A percentile compares a stretch with the other conserved stretches of the same genome.
phyloP scores from a whole-genome alignment of 441 rosid genomes.

The Lepidium campestre region DNA sequence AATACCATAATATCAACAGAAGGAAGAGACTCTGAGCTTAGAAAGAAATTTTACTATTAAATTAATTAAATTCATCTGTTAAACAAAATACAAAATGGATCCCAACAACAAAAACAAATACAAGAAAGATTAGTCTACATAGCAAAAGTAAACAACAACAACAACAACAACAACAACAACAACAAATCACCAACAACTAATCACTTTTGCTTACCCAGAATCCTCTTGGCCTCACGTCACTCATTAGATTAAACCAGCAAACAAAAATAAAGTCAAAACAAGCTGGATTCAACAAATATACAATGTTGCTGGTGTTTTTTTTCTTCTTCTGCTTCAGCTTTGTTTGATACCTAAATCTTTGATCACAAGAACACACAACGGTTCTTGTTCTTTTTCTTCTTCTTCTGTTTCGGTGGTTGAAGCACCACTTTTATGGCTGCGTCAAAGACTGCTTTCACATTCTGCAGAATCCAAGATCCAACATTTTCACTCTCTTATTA shows the following conservation, averaged over 20 bases:
- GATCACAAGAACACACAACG: constrained; percentile 70
- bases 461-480: constrained; percentile 35
- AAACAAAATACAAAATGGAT: constrained; percentile 13
- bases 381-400: constrained; percentile 71
- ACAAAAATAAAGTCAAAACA: not conserved
- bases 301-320: constrained; percentile 3
- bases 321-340: not conserved
- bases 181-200: constrained; percentile 25
- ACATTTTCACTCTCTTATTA: not conserved
- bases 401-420: constrained; percentile 83
- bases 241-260: constrained; percentile 22
- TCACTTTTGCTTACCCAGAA: not conserved
- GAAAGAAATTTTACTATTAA: not conserved
- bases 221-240: constrained; percentile 17
- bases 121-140: constrained; percentile 27
- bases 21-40: not conserved
- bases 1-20: not conserved
- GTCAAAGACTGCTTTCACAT: constrained; percentile 81
- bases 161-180: constrained; percentile 3
- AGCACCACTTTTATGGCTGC: constrained; percentile 85
- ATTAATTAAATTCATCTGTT: constrained; percentile 16
- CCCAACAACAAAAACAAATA: not conserved
- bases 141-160: not conserved
- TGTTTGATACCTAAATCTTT: constrained; percentile 12
- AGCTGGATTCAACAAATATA: constrained; percentile 16